phyloP scores from a whole-genome alignment of 106 monocot species.

The Triglochin maritima region DNA sequence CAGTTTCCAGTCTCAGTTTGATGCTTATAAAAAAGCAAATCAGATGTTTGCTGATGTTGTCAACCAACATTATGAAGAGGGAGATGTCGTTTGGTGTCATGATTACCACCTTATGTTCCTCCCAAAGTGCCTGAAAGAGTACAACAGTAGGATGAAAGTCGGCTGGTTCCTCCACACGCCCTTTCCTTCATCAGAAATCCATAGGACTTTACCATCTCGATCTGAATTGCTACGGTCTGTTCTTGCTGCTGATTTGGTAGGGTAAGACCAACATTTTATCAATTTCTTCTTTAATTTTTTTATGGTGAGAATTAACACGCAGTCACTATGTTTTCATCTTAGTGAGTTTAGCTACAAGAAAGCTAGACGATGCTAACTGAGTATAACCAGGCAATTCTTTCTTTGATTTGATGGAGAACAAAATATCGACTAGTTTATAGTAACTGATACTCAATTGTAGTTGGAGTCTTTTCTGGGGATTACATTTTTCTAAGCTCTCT shows the following conservation, averaged over 20 bases:
- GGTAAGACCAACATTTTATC: constrained; percentile 36
- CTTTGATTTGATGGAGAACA: no score
- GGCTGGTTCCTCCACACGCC: constrained; percentile 98
- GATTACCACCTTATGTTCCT: constrained; percentile 98
- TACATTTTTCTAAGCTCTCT: no score
- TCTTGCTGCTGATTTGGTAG: constrained; percentile 73
- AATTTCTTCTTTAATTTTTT: not conserved
- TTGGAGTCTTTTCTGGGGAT: no score
- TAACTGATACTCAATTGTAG: no score
- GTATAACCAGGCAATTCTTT: no score
- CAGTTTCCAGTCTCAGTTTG: constrained; percentile 97
- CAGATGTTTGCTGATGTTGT: constrained; percentile 99
- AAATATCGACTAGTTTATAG: no score
- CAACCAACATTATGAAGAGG: constrained; percentile 82
- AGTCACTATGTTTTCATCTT: not conserved
- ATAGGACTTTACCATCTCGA: constrained; percentile 75
- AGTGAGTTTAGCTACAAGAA: no score
- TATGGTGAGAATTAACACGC: not conserved
- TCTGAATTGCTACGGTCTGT: constrained; percentile 80
- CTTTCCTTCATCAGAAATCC: constrained; percentile 85
- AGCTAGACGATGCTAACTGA: no score
- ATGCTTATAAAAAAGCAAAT: constrained; percentile 88
- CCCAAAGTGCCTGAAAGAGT: constrained; percentile 87
- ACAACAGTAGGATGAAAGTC: constrained; percentile 85
- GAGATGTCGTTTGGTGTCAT: constrained; percentile 99